Evolutionary conservation across 441 rosid species (phyloP).

Genomic region (Gossypium schwendimanii): DNA sequence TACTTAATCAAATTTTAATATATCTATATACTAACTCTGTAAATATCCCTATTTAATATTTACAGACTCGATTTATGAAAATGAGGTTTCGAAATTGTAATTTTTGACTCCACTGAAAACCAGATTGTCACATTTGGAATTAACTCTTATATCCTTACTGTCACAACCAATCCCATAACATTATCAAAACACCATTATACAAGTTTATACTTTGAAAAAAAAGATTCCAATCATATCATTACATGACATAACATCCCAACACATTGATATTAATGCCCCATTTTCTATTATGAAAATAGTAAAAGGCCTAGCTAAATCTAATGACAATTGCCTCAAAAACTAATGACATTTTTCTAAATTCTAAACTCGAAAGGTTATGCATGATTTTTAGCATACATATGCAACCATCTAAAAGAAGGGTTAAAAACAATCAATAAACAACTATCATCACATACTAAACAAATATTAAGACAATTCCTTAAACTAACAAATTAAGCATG

Average conservation of each 20-base stretch:
- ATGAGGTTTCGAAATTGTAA: background rate
- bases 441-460: conserved; percentile 6
- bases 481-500: conserved; percentile 1
- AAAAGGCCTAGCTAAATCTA: background rate
- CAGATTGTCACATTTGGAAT: conserved; percentile 13
- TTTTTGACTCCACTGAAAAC: too few relatives aligned
- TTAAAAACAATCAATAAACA: background rate
- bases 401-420: background rate
- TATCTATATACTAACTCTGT: too few relatives aligned
- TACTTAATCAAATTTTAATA: too few relatives aligned
- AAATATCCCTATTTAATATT: too few relatives aligned
- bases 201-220: background rate
- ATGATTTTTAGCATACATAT: background rate
- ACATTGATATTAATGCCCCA: background rate
- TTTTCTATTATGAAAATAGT: background rate
- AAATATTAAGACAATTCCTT: background rate
- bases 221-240: background rate
- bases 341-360: background rate
- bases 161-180: background rate
- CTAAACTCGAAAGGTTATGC: background rate
- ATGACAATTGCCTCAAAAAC: background rate
- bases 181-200: background rate
- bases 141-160: background rate
- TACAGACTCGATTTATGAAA: too few relatives aligned
- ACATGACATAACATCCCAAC: background rate